A percentile compares a stretch with the other conserved stretches of the same genome.
Conservation (phyloP, 495 filamentous ascomycete genomes). For the Achaetomiella virescens region DNA sequence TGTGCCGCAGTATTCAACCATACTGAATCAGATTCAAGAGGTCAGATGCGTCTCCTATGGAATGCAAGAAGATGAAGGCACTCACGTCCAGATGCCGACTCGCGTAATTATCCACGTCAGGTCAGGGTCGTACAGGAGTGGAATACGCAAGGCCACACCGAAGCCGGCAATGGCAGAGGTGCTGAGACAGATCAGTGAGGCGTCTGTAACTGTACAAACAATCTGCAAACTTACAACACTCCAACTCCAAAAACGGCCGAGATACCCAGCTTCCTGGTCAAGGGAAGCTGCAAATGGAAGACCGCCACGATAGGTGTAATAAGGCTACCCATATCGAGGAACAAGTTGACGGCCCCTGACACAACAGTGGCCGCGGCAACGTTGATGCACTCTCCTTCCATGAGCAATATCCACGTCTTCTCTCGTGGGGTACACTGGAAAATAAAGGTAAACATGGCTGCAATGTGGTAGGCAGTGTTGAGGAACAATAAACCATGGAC, state of each 20-base stretch:
- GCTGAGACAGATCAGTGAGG: background rate
- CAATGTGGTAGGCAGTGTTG: conserved; percentile 22
- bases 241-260: conserved; percentile 30
- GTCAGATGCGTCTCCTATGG: too few relatives aligned
- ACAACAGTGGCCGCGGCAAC: conserved; percentile 17
- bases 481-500: conserved; percentile 24
- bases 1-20: conserved; percentile 31
- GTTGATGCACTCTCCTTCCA: conserved; percentile 28
- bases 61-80: too few relatives aligned
- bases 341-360: conserved; percentile 21
- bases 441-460: conserved; percentile 24
- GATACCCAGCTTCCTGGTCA: conserved; percentile 29
- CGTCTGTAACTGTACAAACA: background rate
- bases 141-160: conserved; percentile 24
- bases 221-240: conserved; percentile 20
- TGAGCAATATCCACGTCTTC: conserved; percentile 21
- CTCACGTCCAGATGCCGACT: conserved; percentile 28
- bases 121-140: conserved; percentile 22
- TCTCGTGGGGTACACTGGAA: conserved; percentile 27
- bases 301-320: conserved; percentile 26
- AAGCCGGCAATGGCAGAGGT: conserved; percentile 27
- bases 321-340: conserved; percentile 28
- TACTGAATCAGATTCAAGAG: conserved; percentile 12
- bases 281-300: conserved; percentile 24
- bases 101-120: conserved; percentile 25